Conservation (phyloP, 192 early-diverging fungal genomes). For the Rhizophagus prolifer region DNA sequence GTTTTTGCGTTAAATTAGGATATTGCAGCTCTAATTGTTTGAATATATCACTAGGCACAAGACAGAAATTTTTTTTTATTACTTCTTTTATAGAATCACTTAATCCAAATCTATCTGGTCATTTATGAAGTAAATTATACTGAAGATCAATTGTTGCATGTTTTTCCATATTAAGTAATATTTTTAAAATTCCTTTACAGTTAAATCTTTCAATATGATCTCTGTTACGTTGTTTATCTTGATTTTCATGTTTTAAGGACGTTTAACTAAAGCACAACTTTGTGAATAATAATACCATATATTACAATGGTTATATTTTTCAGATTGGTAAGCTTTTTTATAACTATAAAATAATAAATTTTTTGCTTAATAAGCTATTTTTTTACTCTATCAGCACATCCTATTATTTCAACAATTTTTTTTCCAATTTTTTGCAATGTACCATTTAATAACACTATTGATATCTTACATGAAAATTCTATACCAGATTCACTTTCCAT, state of each 20-base stretch:
- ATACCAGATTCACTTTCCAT: neutral
- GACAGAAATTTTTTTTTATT: neutral
- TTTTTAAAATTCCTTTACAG: neutral
- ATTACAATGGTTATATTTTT: neutral
- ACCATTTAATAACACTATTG: neutral
- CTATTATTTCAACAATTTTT: neutral
- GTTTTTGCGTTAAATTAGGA: neutral
- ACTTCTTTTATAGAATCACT: constrained; percentile 5
- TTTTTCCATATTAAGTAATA: neutral
- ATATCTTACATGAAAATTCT: neutral
- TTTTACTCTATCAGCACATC: too few relatives aligned
- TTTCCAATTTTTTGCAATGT: neutral
- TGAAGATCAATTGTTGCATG: neutral
- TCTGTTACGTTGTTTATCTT: neutral
- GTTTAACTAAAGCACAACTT: neutral
- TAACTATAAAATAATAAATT: neutral
- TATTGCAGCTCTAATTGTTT: neutral
- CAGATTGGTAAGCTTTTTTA: neutral
- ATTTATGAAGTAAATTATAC: neutral
- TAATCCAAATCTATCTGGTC: neutral
- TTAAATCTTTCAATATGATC: neutral
- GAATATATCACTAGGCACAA: neutral
- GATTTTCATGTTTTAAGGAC: neutral
- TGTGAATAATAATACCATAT: neutral
- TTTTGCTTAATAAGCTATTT: too few relatives aligned